These are phyloP conservation scores for Crotalaria pallida DNA, from an alignment of 306 rosid genomes.

Conservation along the genomic window DNA sequence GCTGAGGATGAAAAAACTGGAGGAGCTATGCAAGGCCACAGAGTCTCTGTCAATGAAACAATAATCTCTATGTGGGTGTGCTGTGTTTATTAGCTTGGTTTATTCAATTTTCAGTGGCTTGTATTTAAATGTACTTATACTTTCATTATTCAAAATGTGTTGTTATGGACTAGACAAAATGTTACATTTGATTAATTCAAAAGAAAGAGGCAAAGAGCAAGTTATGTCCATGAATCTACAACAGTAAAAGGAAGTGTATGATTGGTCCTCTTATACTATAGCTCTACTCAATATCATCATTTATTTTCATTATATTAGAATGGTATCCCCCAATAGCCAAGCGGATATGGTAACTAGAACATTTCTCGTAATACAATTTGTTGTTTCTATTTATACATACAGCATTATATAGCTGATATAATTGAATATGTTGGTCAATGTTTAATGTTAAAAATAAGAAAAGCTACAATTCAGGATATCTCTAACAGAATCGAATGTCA, in stretches of 20 bases:
- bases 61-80: slow-evolving; percentile 4
- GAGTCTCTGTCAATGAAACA: slow-evolving; percentile 35
- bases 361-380: background rate
- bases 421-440: background rate
- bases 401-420: background rate
- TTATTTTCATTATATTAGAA: background rate
- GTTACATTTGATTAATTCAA: background rate
- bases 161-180: background rate
- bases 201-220: background rate
- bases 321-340: background rate
- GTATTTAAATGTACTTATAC: background rate
- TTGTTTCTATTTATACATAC: background rate
- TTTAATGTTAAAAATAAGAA: background rate
- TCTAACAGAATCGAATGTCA: background rate
- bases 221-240: background rate
- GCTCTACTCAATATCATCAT: background rate
- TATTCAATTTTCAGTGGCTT: slow-evolving; percentile 18
- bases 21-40: slow-evolving; percentile 66
- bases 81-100: background rate
- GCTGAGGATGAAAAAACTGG: slow-evolving; percentile 71
- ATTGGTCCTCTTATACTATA: background rate
- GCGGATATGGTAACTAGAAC: background rate
- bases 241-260: background rate
- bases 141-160: slow-evolving; percentile 7
- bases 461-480: background rate